phyloP scores from a whole-genome alignment of 345 rosid genomes.

The Aurinia saxatilis region DNA sequence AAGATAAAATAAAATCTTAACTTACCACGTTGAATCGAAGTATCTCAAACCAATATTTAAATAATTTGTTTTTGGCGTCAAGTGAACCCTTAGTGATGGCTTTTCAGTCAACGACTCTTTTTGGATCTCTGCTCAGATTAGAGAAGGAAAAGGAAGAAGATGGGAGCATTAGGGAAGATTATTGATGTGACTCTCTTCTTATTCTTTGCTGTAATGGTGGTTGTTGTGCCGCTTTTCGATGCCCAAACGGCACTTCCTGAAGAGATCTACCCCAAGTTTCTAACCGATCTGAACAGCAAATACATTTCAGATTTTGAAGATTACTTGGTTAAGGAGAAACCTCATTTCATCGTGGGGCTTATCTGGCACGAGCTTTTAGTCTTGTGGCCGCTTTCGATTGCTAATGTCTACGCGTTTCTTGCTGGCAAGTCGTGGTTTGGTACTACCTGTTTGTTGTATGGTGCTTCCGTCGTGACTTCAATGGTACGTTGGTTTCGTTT shows the following conservation, averaged over 20 bases:
- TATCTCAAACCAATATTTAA: not conserved
- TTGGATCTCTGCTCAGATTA: too few relatives aligned
- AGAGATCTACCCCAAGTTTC: constrained; percentile 40
- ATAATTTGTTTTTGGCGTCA: not conserved
- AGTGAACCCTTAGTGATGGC: too few relatives aligned
- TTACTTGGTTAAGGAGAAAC: constrained; percentile 58
- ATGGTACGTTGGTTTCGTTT: constrained; percentile 41
- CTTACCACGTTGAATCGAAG: too few relatives aligned
- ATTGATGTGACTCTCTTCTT: constrained; percentile 50
- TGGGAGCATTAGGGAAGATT: constrained; percentile 54
- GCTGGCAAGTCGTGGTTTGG: constrained; percentile 56
- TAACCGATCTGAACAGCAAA: constrained; percentile 38
- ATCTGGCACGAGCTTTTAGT: constrained; percentile 65
- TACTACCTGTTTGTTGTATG: constrained; percentile 72
- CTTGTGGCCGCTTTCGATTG: constrained; percentile 67
- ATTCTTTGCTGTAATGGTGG: constrained; percentile 42
- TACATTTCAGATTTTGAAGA: constrained; percentile 51
- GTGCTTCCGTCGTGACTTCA: constrained; percentile 51
- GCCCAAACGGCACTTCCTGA: constrained; percentile 51
- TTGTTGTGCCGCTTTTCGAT: constrained; percentile 53
- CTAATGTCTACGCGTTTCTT: constrained; percentile 46
- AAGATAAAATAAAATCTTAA: not conserved
- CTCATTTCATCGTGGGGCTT: constrained; percentile 62
- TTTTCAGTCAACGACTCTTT: constrained; percentile 11
- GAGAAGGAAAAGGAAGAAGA: constrained; percentile 18